These are phyloP conservation scores for Globisporangium echinulatum DNA, from an alignment of 352 stramenopile species.

Conservation along the genomic window DNA sequence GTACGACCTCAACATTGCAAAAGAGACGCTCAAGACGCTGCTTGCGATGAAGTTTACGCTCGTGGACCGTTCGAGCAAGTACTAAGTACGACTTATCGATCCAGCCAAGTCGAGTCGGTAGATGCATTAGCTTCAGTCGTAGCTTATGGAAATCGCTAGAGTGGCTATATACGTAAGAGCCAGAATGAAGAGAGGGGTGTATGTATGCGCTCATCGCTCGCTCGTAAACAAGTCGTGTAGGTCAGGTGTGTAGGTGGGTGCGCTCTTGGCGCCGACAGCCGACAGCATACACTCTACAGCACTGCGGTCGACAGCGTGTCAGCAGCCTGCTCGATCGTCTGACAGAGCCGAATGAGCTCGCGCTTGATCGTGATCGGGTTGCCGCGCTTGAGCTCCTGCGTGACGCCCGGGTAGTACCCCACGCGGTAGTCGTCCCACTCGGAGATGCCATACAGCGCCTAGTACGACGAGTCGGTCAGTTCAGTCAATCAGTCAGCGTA, in stretches of 20 bases:
- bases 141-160: too few species aligned
- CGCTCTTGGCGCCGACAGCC: neutral
- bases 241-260: neutral
- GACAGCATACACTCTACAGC: conserved; percentile 15
- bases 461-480: neutral
- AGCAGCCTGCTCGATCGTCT: conserved; percentile 71
- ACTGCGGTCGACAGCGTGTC: conserved; percentile 61
- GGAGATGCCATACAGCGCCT: conserved; percentile 79
- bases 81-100: conserved; percentile 12
- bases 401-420: conserved; percentile 65
- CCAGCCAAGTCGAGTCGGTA: too few species aligned
- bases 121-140: neutral
- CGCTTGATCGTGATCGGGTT: conserved; percentile 73
- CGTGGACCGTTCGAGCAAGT: conserved; percentile 59
- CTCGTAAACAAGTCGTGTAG: neutral
- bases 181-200: too few species aligned
- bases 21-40: conserved; percentile 85
- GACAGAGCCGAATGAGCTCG: conserved; percentile 69
- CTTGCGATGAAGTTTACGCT: conserved; percentile 85
- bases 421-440: conserved; percentile 81
- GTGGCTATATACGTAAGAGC: too few species aligned
- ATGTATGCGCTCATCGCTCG: too few species aligned
- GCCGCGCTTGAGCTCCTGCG: conserved; percentile 57
- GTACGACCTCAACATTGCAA: conserved; percentile 85
- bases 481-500: too few species aligned